Evolutionary conservation across 768 basidiomycete species (phyloP).

Genomic region (Amanita rubescens): DNA sequence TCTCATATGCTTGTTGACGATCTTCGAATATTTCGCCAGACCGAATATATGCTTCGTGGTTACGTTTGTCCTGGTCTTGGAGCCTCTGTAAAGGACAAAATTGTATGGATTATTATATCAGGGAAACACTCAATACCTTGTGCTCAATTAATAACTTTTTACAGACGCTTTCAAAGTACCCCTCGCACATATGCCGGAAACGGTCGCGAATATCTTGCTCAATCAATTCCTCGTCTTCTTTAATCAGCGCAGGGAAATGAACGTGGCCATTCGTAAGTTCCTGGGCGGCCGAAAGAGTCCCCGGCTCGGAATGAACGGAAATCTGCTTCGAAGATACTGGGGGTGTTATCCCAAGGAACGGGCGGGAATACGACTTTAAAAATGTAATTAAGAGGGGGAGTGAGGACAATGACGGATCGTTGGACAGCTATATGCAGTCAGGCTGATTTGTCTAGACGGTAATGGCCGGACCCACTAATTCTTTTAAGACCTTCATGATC

Average conservation of each 20-base stretch:
- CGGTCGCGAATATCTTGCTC: conserved; percentile 82
- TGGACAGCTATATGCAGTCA: conserved; percentile 55
- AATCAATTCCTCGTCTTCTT: conserved; percentile 68
- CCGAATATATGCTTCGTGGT: conserved; percentile 98
- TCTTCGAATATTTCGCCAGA: conserved; percentile 99
- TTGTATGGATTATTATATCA: neutral
- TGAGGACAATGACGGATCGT: conserved; percentile 81
- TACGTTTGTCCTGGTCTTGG: conserved; percentile 93
- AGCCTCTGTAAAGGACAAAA: conserved; percentile 50
- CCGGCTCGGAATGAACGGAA: conserved; percentile 44
- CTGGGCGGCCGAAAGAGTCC: conserved; percentile 39
- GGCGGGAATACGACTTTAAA: conserved; percentile 84
- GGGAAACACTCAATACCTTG: conserved; percentile 39
- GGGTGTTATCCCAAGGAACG: conserved; percentile 76
- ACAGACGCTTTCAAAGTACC: conserved; percentile 85
- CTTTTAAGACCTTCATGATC: conserved; percentile 82
- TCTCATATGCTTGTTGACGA: conserved; percentile 97
- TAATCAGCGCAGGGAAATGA: conserved; percentile 32
- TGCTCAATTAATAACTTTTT: conserved; percentile 92
- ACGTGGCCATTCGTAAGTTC: conserved; percentile 18
- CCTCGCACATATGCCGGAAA: conserved; percentile 89
- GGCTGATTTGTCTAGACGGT: conserved; percentile 2
- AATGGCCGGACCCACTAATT: conserved; percentile 52
- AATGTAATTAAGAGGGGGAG: conserved; percentile 88
- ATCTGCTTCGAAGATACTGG: conserved; percentile 51